Evolutionary conservation across 305 asterid species (phyloP).

Genomic region (Fraxinus albicans): DNA sequence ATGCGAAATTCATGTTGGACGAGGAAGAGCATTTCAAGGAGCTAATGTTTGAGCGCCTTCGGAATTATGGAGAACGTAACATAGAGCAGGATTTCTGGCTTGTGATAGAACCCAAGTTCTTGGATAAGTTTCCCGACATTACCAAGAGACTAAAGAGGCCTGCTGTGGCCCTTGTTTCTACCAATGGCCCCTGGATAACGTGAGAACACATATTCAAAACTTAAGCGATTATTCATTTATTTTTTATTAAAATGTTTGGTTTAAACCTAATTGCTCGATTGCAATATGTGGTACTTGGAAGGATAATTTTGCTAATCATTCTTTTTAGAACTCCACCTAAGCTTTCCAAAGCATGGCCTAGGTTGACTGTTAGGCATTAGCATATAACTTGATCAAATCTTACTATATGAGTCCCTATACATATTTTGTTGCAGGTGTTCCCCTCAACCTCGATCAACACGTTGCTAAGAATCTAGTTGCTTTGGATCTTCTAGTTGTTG

Average conservation of each 20-base stretch:
- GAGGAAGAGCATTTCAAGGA: slow-evolving; percentile 99
- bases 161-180: slow-evolving; percentile 92
- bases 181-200: slow-evolving; percentile 94
- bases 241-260: background rate
- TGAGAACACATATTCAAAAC: slow-evolving; percentile 22
- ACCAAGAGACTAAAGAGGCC: slow-evolving; percentile 83
- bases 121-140: slow-evolving; percentile 75
- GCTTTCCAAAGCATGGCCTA: background rate
- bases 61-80: slow-evolving; percentile 58
- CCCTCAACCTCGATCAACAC: background rate
- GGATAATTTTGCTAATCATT: background rate
- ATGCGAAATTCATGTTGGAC: slow-evolving; percentile 96
- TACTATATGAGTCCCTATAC: background rate
- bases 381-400: background rate
- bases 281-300: background rate
- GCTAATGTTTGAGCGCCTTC: slow-evolving; percentile 67
- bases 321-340: background rate
- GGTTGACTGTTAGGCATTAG: background rate
- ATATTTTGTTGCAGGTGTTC: background rate
- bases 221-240: background rate
- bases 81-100: slow-evolving; percentile 95
- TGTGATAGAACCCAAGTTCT: slow-evolving; percentile 88
- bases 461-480: background rate
- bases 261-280: background rate
- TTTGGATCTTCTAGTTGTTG: background rate